Evolutionary conservation across 2,329 filamentous ascomycete species (phyloP), one percentile per base, ranked within the genome.

Genomic region (Purpureocillium lavendulum): DNA sequence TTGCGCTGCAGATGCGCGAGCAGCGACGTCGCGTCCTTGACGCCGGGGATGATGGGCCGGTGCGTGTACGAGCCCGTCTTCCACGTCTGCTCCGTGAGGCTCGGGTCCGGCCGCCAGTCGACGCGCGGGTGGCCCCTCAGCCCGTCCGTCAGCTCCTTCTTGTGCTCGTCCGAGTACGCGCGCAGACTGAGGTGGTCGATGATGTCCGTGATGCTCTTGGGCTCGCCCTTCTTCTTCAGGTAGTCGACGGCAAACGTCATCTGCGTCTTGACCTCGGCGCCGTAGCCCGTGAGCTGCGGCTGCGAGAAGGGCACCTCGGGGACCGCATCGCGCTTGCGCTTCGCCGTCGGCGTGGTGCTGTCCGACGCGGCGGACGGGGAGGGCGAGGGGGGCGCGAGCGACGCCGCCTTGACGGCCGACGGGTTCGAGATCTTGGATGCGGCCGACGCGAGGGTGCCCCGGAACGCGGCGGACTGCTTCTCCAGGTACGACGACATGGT

Each of bases 241-340:
- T 87, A 86, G 46, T 89, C 80, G 57, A 94, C 81, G 15, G 87
- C 87, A 64, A 88, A 95, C 42, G 84, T 77, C 57, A 96, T 82
- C 60, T 94, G 86, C 11, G 88, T 94, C 68, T 87, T 82, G 59
- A 92, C 80, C 60, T 90, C 83, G 44, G 73, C 73, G 49, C 88
- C 87, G 38, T 82, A 85, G 55, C 82, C 83, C 13, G 80, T 86
- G 54, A 82, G 80, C 47, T 76, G 74, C 15, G 85, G 85, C 64
- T 89, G 86, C 40, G 85, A 89, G 64, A 81, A 90, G 33, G 59
- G 58, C 39, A 85, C 70, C 11, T 72, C 67, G 35, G 70, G 69
- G 5, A 59, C 60, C 31, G 62, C 58, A 47, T 77, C 74, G 53
- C 74, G 70, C 62, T 82, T 80, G 45, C 70, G 70, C 58, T 79